Base-by-base conservation (phyloP, 129 eudicot species). In the Calendula officinalis region DNA sequence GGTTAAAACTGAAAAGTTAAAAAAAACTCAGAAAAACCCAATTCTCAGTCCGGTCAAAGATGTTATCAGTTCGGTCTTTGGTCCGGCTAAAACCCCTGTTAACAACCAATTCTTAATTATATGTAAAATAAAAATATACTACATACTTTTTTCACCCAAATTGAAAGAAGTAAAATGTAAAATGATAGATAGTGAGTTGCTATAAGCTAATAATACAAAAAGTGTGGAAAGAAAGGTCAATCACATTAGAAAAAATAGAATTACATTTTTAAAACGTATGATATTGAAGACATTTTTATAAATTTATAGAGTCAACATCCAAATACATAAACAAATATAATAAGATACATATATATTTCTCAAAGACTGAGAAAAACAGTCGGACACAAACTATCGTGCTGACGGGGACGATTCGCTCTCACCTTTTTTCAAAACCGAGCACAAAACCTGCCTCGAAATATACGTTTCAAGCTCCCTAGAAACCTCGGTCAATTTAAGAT, bases 401-500 rank as follows among this genome's bases (percentile, higher is more conserved):
- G 94, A 76, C 7, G 71, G 67, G 62, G 91, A 83, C 48, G 79
- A 68, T 68, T 81, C 89, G 49, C 52, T 56, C n/a, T 68, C 91
- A 8, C 78, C 77, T 41, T 77, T 81, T 66, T 78, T 87, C 12
- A 87, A 47, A 70, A 85, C 88, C 8, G 96, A 83, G 70, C 91
- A 78, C 70, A 91, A 36, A 7, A 85, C 96, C 75, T 91, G 98
- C 68, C 85, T 91, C 1, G 96, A 91, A 7, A 91, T 85, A 53
- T 88, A 83, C 5, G 86, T 81, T 70, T 91, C 98, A 54, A 91
- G 90, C 70, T 91, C 98, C 78, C 59, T 81, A 52, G 98, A 91
- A 32, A 91, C 94, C 56, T 76, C 86, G 0, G 90, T 87, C 64
- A 91, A 74, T 78, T 87, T 87, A 33, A 87, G 83, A 75, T 91